Conservation (phyloP, 2,329 filamentous ascomycete species). For the Cercospora sojina region DNA sequence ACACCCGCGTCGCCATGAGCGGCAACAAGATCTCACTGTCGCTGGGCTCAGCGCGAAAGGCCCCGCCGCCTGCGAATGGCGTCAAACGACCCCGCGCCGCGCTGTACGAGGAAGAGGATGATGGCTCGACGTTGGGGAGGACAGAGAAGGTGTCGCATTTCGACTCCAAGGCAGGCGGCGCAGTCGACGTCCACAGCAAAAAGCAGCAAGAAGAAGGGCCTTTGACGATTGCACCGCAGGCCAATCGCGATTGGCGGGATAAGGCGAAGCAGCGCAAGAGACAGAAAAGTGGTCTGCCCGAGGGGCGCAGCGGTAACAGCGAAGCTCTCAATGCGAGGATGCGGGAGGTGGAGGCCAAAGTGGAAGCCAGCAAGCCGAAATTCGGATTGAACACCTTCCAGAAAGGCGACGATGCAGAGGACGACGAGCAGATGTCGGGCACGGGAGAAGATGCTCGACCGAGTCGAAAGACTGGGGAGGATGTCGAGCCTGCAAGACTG, state of each 20-base stretch:
- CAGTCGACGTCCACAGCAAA: constrained; percentile 42
- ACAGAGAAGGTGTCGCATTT: constrained; percentile 56
- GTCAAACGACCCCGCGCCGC: constrained; percentile 45
- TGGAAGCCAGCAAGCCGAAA: constrained; percentile 47
- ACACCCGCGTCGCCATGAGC: constrained; percentile 16
- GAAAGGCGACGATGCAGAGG: constrained; percentile 26
- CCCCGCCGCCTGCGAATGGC: constrained; percentile 35
- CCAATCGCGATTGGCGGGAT: constrained; percentile 64
- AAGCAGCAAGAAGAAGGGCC: constrained; percentile 42
- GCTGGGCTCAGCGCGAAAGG: constrained; percentile 33
- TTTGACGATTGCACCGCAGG: constrained; percentile 58
- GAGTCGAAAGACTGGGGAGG: constrained; percentile 19
- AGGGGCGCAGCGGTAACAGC: constrained; percentile 32
- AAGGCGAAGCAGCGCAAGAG: constrained; percentile 50
- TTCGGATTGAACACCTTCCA: constrained; percentile 54
- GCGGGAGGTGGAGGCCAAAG: constrained; percentile 29
- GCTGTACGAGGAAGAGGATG: constrained; percentile 47
- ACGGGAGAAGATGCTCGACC: constrained; percentile 20
- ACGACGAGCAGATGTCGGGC: constrained; percentile 8
- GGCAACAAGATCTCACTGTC: constrained; percentile 35
- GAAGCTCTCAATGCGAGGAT: constrained; percentile 28
- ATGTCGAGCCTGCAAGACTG: constrained; percentile 22
- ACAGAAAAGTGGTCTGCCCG: constrained; percentile 59
- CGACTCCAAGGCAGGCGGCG: constrained; percentile 53
- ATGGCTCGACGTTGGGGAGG: constrained; percentile 51